Evolutionary conservation across 2,329 filamentous ascomycete genomes (phyloP).

Genomic region (Aspergillus vadensis): DNA sequence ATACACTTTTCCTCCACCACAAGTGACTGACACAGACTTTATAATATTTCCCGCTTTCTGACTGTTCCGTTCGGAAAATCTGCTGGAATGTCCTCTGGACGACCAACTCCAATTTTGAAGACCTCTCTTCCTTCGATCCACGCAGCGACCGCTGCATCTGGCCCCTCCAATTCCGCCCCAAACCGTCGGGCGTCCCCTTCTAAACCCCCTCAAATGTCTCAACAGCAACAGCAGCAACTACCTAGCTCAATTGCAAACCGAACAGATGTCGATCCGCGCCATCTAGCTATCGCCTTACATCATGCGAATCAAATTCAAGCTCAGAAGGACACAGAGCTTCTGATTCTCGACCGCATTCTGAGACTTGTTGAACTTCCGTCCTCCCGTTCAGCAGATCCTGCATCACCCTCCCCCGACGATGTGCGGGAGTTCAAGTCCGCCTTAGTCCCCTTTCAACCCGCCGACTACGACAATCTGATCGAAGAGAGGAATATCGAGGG

Average conservation of each 20-base stretch:
- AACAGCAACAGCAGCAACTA: slow-evolving; percentile 14
- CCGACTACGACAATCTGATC: slow-evolving; percentile 86
- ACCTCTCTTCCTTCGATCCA: slow-evolving; percentile 51
- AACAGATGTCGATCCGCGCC: slow-evolving; percentile 48
- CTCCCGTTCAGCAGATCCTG: slow-evolving; percentile 53
- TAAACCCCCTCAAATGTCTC: slow-evolving; percentile 24
- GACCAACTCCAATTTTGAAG: slow-evolving; percentile 66
- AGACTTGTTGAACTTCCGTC: slow-evolving; percentile 67
- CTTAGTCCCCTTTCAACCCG: slow-evolving; percentile 75
- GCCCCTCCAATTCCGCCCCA: slow-evolving; percentile 49
- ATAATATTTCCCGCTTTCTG: not conserved
- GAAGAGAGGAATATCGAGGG: slow-evolving; percentile 83
- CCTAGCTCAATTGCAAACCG: slow-evolving; percentile 33
- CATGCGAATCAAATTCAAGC: slow-evolving; percentile 82
- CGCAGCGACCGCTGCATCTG: slow-evolving; percentile 44
- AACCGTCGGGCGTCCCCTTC: slow-evolving; percentile 23
- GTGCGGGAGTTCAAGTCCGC: slow-evolving; percentile 64
- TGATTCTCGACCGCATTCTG: slow-evolving; percentile 73
- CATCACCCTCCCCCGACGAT: slow-evolving; percentile 61
- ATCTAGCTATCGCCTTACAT: slow-evolving; percentile 68
- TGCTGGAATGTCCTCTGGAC: slow-evolving; percentile 33
- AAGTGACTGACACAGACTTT: not conserved
- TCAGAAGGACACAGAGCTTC: slow-evolving; percentile 73
- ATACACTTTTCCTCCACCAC: not conserved
- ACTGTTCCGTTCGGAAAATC: not conserved